Percentiles rank a stretch among this genome's conserved stretches.
Evolutionary conservation across 139 green algal species (phyloP).

Genomic region (Spirogloea muscicola): DNA sequence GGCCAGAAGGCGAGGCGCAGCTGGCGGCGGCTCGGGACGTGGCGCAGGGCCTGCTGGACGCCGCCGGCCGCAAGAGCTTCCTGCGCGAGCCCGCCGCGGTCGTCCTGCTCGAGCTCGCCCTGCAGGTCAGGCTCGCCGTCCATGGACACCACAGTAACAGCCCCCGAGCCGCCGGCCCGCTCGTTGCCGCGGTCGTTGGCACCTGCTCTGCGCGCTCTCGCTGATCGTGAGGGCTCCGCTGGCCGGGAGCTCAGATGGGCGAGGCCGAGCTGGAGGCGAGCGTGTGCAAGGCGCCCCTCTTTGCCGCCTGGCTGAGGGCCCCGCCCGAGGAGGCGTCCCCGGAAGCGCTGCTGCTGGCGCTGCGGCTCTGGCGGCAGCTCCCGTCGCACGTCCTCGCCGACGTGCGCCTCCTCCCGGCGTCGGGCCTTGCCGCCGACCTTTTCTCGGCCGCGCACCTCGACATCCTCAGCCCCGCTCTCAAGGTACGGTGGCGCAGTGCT

Average conservation of each 20-base stretch:
- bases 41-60: conserved; percentile 1
- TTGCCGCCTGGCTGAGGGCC: conserved; percentile 3
- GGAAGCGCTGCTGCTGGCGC: conserved; percentile 16
- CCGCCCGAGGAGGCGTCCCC: conserved; percentile 3
- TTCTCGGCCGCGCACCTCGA: conserved; percentile 6
- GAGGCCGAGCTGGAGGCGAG: too few relatives aligned
- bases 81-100: conserved; percentile 8
- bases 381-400: not conserved
- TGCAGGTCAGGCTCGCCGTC: conserved; percentile 12
- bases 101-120: conserved; percentile 14
- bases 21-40: not conserved
- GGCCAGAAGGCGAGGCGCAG: not conserved
- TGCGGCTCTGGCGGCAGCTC: conserved; percentile 10
- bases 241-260: too few relatives aligned
- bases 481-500: too few relatives aligned
- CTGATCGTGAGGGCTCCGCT: too few relatives aligned
- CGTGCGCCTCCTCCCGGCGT: not conserved
- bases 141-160: too few relatives aligned
- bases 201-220: too few relatives aligned
- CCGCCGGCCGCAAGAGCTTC: conserved; percentile 9
- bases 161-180: too few relatives aligned
- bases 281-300: not conserved
- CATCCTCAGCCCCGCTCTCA: conserved; percentile 11
- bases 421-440: not conserved
- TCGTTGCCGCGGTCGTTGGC: too few relatives aligned